phyloP scores from a whole-genome alignment of 768 basidiomycete genomes.

The Favolaschia claudopus region DNA sequence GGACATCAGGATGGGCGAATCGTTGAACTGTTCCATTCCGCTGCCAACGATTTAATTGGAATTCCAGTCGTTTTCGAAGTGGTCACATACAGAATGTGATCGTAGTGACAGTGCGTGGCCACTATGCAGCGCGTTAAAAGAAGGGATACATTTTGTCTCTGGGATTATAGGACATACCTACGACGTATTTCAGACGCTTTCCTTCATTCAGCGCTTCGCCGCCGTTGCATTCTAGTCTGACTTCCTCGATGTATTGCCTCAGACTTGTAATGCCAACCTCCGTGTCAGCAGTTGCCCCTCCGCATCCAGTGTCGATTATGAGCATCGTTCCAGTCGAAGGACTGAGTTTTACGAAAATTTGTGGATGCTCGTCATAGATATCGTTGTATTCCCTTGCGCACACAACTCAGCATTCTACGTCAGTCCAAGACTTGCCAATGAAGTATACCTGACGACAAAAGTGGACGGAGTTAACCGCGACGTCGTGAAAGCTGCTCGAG shows the following conservation, averaged over 20 bases:
- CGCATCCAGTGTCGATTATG: constrained; percentile 63
- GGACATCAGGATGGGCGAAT: constrained; percentile 58
- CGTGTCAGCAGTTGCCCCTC: constrained; percentile 52
- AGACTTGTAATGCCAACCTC: constrained; percentile 50
- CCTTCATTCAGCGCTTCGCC: constrained; percentile 52
- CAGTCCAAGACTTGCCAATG: too few relatives aligned
- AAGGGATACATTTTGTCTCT: too few relatives aligned
- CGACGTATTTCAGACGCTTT: constrained; percentile 51
- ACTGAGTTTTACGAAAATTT: constrained; percentile 60
- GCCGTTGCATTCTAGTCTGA: constrained; percentile 49
- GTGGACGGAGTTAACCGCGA: constrained; percentile 41
- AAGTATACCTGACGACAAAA: constrained; percentile 33
- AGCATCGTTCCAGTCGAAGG: constrained; percentile 49
- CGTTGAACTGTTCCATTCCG: constrained; percentile 57
- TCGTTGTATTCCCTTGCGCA: constrained; percentile 60
- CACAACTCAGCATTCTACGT: too few relatives aligned
- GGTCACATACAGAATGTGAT: constrained; percentile 54
- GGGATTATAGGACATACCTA: too few relatives aligned
- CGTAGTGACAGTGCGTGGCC: constrained; percentile 63
- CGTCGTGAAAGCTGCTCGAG: constrained; percentile 42
- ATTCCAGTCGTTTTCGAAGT: too few relatives aligned
- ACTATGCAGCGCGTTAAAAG: too few relatives aligned
- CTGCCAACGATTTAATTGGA: too few relatives aligned
- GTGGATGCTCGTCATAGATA: constrained; percentile 58
- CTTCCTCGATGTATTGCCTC: constrained; percentile 57